phyloP scores from a whole-genome alignment of 2,329 filamentous ascomycete species.

The Penicillium sp. region DNA sequence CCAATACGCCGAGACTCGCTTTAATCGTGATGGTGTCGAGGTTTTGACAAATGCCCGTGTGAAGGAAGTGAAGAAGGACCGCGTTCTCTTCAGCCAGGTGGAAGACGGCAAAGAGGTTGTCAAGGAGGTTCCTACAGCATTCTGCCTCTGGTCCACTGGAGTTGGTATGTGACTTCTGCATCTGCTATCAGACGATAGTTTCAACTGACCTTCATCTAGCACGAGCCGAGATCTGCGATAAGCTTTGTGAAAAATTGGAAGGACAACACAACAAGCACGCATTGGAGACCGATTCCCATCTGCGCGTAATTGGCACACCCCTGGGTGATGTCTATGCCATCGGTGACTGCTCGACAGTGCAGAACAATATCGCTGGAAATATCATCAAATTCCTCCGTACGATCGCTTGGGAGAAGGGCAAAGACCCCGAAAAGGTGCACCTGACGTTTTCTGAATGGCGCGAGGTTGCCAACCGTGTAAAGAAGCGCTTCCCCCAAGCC shows the following conservation, averaged over 20 bases:
- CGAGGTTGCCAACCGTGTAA: constrained; percentile 75
- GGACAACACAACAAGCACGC: constrained; percentile 85
- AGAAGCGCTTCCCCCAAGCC: constrained; percentile 87
- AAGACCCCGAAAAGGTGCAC: constrained; percentile 82
- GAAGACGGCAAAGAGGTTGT: constrained; percentile 71
- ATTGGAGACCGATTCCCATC: constrained; percentile 89
- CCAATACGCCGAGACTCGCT: constrained; percentile 84
- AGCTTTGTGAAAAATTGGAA: constrained; percentile 71
- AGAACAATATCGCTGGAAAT: constrained; percentile 94
- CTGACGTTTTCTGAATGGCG: constrained; percentile 89
- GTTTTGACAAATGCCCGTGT: constrained; percentile 92
- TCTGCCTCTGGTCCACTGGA: constrained; percentile 97
- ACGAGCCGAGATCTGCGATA: constrained; percentile 77
- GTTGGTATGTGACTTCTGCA: constrained; percentile 53
- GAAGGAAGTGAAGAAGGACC: constrained; percentile 78
- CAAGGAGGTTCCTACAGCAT: constrained; percentile 92
- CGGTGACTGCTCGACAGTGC: constrained; percentile 92
- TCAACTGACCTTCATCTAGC: constrained; percentile 39
- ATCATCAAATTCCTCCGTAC: constrained; percentile 86
- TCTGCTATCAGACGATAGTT: not conserved
- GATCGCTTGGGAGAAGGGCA: constrained; percentile 86
- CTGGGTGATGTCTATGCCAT: constrained; percentile 95
- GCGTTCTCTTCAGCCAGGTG: constrained; percentile 85
- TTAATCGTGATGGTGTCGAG: constrained; percentile 85
- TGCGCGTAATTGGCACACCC: constrained; percentile 83